Evolutionary conservation across 345 rosid species (phyloP).

Genomic region (Barbarea vulgaris): DNA sequence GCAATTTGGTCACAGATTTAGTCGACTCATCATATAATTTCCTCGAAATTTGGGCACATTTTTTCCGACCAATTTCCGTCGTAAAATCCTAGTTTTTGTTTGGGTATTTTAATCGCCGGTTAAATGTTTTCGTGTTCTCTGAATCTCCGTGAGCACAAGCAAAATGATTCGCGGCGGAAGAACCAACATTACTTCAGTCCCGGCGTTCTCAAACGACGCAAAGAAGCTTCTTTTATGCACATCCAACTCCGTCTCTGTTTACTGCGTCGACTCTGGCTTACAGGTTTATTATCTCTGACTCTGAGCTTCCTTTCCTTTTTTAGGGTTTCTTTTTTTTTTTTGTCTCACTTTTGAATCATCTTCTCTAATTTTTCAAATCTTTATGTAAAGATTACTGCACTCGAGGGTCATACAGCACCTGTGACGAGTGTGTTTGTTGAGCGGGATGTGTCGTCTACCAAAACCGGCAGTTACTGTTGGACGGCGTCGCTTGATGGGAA

Average conservation of each 20-base stretch:
- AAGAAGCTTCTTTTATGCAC: constrained; percentile 77
- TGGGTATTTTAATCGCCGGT: neutral
- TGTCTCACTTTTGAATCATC: neutral
- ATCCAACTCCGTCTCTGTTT: constrained; percentile 62
- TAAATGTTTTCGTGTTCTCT: neutral
- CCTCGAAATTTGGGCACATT: neutral
- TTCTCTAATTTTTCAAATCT: neutral
- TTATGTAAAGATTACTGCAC: constrained; percentile 49
- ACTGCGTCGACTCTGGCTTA: constrained; percentile 70
- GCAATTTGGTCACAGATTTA: too few species aligned
- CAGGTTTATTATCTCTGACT: constrained; percentile 59
- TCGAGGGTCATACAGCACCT: constrained; percentile 69
- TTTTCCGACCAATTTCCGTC: neutral
- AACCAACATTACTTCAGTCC: constrained; percentile 62
- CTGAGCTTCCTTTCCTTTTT: neutral
- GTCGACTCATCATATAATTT: neutral
- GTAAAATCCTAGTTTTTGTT: neutral
- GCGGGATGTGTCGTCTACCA: constrained; percentile 42
- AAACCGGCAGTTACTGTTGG: constrained; percentile 63
- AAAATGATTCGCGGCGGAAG: constrained; percentile 75
- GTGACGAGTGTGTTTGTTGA: constrained; percentile 71
- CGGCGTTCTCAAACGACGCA: constrained; percentile 83
- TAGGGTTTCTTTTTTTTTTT: neutral
- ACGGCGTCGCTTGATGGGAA: constrained; percentile 88
- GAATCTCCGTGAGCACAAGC: neutral